Conservation (phyloP, 2,329 filamentous ascomycete species). For the Plenodomus biglobosus region DNA sequence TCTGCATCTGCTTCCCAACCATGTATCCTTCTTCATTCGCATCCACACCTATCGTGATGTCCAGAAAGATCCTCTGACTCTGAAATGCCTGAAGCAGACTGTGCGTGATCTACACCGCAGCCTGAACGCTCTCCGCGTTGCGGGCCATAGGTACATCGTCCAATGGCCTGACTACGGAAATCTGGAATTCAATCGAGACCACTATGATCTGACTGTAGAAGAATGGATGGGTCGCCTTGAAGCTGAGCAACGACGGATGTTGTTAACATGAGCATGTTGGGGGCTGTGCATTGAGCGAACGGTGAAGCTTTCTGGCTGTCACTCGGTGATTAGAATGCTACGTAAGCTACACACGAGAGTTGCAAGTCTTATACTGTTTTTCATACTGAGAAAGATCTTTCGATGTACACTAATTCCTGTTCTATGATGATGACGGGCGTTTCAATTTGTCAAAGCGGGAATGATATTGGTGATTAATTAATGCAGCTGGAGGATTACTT, state of each 20-base stretch:
- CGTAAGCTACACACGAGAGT: no score
- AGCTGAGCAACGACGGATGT: neutral
- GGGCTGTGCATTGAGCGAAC: no score
- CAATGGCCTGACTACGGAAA: neutral
- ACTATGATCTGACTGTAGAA: neutral
- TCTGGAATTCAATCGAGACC: neutral
- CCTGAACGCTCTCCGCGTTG: neutral
- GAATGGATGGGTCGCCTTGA: neutral
- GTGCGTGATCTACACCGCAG: slow-evolving; percentile 1
- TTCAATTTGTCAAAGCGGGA: no score
- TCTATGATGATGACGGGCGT: no score
- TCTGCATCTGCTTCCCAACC: slow-evolving; percentile 3
- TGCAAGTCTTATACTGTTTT: no score
- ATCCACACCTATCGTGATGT: slow-evolving; percentile 4
- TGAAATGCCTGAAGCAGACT: neutral
- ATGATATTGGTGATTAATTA: no score
- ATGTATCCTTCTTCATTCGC: slow-evolving; percentile 7
- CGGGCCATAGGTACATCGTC: neutral
- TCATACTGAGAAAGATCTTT: no score
- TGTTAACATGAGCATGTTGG: no score
- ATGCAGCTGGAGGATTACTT: no score
- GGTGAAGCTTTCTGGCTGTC: no score
- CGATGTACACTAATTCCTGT: no score
- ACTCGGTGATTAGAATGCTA: no score
- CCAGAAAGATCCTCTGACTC: neutral